Conservation (phyloP, 148 eudicot genomes). For the Euryodendron excelsum region DNA sequence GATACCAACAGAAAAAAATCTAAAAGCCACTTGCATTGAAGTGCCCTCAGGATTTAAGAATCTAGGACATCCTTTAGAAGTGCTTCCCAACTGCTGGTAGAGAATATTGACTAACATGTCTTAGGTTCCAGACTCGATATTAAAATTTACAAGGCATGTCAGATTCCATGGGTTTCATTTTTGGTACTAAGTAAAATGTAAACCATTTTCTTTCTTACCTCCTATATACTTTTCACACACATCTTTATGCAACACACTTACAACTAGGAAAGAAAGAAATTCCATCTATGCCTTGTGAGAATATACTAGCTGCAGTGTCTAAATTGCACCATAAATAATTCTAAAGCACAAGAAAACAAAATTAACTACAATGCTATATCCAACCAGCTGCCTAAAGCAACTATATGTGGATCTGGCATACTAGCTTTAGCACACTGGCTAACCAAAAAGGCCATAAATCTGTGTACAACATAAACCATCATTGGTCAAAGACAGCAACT, state of each 20-base stretch:
- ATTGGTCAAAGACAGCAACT: neutral
- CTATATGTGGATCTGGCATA: neutral
- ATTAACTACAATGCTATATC: neutral
- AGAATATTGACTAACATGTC: neutral
- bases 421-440: no score
- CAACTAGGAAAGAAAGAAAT: neutral
- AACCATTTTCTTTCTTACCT: neutral
- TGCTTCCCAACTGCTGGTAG: neutral
- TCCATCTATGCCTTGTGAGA: neutral
- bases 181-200: neutral
- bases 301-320: no score
- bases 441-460: slow-evolving; percentile 3
- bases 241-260: neutral
- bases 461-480: neutral
- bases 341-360: neutral
- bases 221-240: neutral
- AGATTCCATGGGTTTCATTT: neutral
- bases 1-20: neutral
- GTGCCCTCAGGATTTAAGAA: neutral
- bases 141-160: neutral
- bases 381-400: neutral
- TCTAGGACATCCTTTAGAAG: neutral
- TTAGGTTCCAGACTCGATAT: neutral
- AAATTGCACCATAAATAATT: neutral
- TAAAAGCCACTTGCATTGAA: neutral